phyloP scores from a whole-genome alignment of 352 stramenopile genomes.

The Globisporangium iwayamae region DNA sequence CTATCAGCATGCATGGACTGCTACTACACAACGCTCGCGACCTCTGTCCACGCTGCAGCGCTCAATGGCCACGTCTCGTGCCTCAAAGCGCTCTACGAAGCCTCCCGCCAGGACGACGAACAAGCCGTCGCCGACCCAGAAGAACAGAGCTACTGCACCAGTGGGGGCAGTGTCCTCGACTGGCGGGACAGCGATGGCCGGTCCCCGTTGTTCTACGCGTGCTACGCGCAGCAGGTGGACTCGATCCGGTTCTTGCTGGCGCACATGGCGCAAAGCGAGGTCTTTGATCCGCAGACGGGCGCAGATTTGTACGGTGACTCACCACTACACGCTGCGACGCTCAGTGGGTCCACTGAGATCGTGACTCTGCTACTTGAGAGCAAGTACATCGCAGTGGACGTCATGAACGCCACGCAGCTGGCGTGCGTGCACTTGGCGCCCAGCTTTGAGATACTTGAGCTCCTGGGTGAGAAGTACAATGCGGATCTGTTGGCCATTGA shows the following conservation, averaged over 20 bases:
- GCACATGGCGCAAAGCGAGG: constrained; percentile 3
- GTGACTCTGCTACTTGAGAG: constrained; percentile 39
- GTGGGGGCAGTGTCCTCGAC: constrained; percentile 32
- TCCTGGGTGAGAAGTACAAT: constrained; percentile 36
- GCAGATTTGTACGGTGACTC: constrained; percentile 4
- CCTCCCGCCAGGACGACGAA: neutral
- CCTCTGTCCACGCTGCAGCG: constrained; percentile 52
- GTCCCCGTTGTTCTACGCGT: constrained; percentile 71
- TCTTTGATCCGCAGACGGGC: constrained; percentile 5
- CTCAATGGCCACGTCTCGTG: constrained; percentile 50
- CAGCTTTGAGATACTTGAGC: constrained; percentile 26
- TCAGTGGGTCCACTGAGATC: constrained; percentile 27
- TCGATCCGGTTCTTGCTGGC: constrained; percentile 42
- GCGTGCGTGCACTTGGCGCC: constrained; percentile 45
- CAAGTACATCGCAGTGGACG: constrained; percentile 34
- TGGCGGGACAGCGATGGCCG: constrained; percentile 61
- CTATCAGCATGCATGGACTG: constrained; percentile 43
- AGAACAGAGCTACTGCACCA: constrained; percentile 7
- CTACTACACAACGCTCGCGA: constrained; percentile 50
- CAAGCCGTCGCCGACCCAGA: neutral
- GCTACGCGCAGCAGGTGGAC: constrained; percentile 50
- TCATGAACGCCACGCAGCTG: constrained; percentile 34
- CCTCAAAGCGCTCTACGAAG: constrained; percentile 30
- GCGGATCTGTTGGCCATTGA: constrained; percentile 58
- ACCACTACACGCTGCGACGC: constrained; percentile 53